These are phyloP conservation scores for Vitis hybrid DNA, from an alignment of 177 flowering plant genomes.

Conservation along the genomic window DNA sequence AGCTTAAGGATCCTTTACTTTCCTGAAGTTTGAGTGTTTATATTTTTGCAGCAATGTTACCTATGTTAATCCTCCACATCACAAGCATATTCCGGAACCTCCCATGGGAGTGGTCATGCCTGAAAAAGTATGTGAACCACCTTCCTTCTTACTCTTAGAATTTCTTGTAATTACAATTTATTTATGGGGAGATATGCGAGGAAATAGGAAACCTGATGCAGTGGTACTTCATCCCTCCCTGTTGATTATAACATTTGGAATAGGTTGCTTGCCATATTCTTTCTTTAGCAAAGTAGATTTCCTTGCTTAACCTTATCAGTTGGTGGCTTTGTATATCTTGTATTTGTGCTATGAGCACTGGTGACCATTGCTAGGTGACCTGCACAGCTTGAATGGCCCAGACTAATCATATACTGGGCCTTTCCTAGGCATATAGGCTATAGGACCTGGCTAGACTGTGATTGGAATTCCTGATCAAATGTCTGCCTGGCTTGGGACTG, in stretches of 20 bases:
- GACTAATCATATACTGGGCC: too few species aligned
- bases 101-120: conserved; percentile 76
- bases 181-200: background rate
- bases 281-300: background rate
- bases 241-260: background rate
- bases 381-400: too few species aligned
- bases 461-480: too few species aligned
- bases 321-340: background rate
- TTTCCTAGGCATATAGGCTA: too few species aligned
- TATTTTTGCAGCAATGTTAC: conserved; percentile 65
- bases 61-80: conserved; percentile 61
- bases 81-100: conserved; percentile 72
- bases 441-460: too few species aligned
- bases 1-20: background rate
- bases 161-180: background rate
- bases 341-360: too few species aligned
- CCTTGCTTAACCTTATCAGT: background rate
- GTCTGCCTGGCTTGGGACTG: too few species aligned
- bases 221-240: background rate
- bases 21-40: background rate
- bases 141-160: background rate
- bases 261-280: background rate
- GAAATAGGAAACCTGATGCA: background rate
- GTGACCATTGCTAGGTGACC: too few species aligned
- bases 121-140: conserved; percentile 44